Percentiles rank a stretch among this genome's conserved stretches.
Evolutionary conservation across 306 rosid species (phyloP).

Genomic region (Datisca glomerata): DNA sequence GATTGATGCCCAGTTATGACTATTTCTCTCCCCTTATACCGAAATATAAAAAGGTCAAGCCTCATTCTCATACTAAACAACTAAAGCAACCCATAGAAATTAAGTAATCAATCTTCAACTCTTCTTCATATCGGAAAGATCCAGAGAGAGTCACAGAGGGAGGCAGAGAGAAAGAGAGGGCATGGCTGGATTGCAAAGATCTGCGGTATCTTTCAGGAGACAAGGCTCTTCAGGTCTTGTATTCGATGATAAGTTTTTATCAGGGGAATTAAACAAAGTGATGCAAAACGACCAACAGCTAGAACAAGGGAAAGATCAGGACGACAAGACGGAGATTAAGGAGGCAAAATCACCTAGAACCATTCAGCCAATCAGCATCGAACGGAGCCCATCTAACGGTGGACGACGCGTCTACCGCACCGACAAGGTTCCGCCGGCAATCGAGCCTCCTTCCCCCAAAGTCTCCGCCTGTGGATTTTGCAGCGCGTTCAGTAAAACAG

Average conservation of each 20-base stretch:
- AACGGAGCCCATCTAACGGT: conserved; percentile 52
- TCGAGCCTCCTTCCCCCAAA: conserved; percentile 83
- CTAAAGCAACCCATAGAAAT: neutral
- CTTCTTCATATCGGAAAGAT: conserved; percentile 4
- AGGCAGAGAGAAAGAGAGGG: neutral
- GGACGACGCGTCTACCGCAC: conserved; percentile 44
- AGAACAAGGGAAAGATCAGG: conserved; percentile 6
- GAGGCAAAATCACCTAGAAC: conserved; percentile 10
- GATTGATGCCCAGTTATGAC: no score
- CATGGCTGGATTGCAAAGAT: conserved; percentile 85
- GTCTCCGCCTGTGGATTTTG: conserved; percentile 69
- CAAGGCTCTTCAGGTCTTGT: conserved; percentile 84
- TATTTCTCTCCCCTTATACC: no score
- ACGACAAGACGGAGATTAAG: conserved; percentile 1
- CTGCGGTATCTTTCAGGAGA: conserved; percentile 63
- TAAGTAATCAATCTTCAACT: neutral
- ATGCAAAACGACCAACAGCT: conserved; percentile 1
- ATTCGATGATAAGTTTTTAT: conserved; percentile 57
- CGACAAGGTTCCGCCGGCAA: conserved; percentile 43
- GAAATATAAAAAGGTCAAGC: neutral
- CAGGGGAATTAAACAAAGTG: conserved; percentile 36
- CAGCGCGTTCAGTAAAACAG: conserved; percentile 36
- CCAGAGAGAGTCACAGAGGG: conserved; percentile 13
- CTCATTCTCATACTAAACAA: neutral
- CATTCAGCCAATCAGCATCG: conserved; percentile 17